Evolutionary conservation across 2,329 filamentous ascomycete species (phyloP).

Genomic region (Colletotrichum scovillei): DNA sequence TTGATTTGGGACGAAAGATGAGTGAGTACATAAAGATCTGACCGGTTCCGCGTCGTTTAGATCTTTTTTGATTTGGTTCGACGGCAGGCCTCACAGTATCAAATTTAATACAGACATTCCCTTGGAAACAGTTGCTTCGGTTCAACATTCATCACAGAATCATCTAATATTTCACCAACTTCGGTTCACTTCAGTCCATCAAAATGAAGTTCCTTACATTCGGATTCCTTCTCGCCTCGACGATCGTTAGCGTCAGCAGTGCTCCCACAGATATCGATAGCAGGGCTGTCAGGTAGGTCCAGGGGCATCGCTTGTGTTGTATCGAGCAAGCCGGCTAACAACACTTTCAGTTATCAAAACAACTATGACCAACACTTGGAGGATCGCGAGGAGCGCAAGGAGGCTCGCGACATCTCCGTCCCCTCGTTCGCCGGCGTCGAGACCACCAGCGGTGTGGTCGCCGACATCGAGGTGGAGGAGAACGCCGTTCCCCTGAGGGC

Average conservation of each 20-base stretch:
- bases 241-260: constrained; percentile 35
- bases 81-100: constrained; percentile 30
- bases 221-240: constrained; percentile 27
- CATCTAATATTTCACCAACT: background rate
- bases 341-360: background rate
- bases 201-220: constrained; percentile 33
- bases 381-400: constrained; percentile 24
- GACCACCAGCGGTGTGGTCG: constrained; percentile 26
- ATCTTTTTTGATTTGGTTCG: background rate
- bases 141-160: constrained; percentile 3
- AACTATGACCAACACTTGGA: constrained; percentile 28
- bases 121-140: constrained; percentile 5
- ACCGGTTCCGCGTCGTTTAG: background rate
- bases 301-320: no score
- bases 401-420: constrained; percentile 22
- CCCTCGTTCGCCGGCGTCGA: constrained; percentile 30
- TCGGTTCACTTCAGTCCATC: constrained; percentile 31
- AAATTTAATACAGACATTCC: constrained; percentile 30
- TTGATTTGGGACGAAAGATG: constrained; percentile 5
- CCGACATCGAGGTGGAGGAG: constrained; percentile 22
- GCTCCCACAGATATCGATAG: constrained; percentile 30
- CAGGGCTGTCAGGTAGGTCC: constrained; percentile 32
- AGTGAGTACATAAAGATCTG: constrained; percentile 22
- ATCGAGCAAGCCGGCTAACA: no score
- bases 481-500: constrained; percentile 14